Evolutionary conservation across 768 basidiomycete species (phyloP), one percentile per base, ranked within the genome.

Genomic region (Phanerodontia chrysosporium): DNA sequence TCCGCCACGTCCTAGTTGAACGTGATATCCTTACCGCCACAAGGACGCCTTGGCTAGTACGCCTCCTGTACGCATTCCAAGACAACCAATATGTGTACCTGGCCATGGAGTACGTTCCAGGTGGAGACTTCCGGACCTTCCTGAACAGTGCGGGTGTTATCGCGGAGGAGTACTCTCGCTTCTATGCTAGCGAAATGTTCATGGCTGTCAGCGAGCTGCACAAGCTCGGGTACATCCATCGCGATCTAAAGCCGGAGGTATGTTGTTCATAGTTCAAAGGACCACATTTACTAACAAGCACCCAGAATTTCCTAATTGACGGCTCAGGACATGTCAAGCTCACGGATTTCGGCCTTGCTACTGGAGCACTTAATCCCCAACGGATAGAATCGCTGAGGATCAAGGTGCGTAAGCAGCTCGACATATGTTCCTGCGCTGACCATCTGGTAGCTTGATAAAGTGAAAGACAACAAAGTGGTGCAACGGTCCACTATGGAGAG

Each of bases 161-260:
- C 59, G 96, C 98, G 71, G 95, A 98, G 70, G 94, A 98, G 67
- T 93, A 98, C 66, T 96, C 97, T 1, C 81, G 89, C 57, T 98
- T 95, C 71, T 99, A 99, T 73, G 96, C 98, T 67, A 85, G 89
- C 60, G 96, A 99, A 75, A 99, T 99, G 97, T 98, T 98, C 69
- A 87, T 86, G 22, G 88, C 86, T 4, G 95, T 98, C 45, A 90
- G 85, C 58, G 96, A 98, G 70, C 77, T 98, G 32, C 97, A 99
- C 74, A 95, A 95, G 70, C 83, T 99, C 3, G 97, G 97, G 0
- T 99, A 99, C 70, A 95, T 99, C 58, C 97, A 98, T 76, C 92
- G 96, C 58, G 96, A 98, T 75, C 78, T 98, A 51, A 98, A 98
- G 73, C 96, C 96, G 1, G 96, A 98, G 84, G 95, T 95, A 59